A percentile compares a stretch with the other conserved stretches of the same genome.
Evolutionary conservation across 352 stramenopile genomes (phyloP).

Genomic region (Proteromonas lacertae): DNA sequence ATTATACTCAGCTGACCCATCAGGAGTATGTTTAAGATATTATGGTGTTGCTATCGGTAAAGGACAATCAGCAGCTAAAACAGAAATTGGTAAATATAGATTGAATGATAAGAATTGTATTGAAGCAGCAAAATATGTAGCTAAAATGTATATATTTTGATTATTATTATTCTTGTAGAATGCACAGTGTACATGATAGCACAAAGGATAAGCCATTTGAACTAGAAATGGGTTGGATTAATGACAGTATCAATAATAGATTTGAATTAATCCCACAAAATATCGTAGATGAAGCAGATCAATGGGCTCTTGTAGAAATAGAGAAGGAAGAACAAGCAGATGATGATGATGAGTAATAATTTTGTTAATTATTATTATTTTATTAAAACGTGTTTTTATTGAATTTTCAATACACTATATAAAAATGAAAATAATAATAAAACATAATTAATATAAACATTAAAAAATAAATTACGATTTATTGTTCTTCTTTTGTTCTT

Average conservation of each 20-base stretch:
- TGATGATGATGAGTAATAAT: too few species aligned
- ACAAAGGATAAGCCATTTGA: constrained; percentile 88
- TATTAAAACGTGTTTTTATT: too few species aligned
- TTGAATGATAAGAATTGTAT: constrained; percentile 28
- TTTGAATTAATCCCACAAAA: constrained; percentile 58
- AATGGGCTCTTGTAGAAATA: background rate
- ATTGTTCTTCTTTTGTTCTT: too few species aligned
- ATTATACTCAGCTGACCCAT: constrained; percentile 60
- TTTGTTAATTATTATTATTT: too few species aligned
- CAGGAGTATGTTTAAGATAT: constrained; percentile 52
- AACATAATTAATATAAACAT: too few species aligned
- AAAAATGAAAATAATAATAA: too few species aligned
- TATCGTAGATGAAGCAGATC: constrained; percentile 13
- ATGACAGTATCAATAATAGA: constrained; percentile 65
- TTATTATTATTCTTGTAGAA: constrained; percentile 12
- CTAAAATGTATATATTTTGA: constrained; percentile 52
- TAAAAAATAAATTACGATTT: too few species aligned
- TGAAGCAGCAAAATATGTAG: constrained; percentile 86
- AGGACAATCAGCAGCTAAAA: constrained; percentile 83
- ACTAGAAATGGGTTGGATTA: constrained; percentile 87
- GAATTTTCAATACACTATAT: too few species aligned
- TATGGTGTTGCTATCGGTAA: constrained; percentile 80
- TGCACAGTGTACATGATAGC: constrained; percentile 77
- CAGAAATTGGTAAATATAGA: constrained; percentile 54
- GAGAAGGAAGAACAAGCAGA: too few species aligned